These are phyloP conservation scores for Colletotrichum orchidophilum DNA, from an alignment of 2,329 filamentous ascomycete species.

Conservation along the genomic window DNA sequence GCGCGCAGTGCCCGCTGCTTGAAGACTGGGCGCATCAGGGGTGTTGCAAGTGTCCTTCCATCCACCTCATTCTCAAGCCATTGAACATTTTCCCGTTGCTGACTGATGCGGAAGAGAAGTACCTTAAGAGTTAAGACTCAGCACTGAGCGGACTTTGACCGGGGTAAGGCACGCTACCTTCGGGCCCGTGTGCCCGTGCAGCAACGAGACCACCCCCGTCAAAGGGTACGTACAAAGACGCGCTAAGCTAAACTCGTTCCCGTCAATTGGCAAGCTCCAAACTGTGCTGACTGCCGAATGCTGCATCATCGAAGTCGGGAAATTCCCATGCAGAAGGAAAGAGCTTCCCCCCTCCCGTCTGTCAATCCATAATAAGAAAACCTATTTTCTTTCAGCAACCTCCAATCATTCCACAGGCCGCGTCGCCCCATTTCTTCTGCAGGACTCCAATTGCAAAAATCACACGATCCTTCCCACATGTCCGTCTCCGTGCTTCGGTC, in stretches of 20 bases:
- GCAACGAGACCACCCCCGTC: not conserved
- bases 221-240: constrained; percentile 4
- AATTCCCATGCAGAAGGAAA: constrained; percentile 12
- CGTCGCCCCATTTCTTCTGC: not conserved
- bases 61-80: not conserved
- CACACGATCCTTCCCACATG: constrained; percentile 12
- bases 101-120: not conserved
- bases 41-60: constrained; percentile 21
- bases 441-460: not conserved
- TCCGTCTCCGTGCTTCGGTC: constrained; percentile 4
- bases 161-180: not conserved
- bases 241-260: constrained; percentile 4
- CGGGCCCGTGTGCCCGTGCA: constrained; percentile 2
- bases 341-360: not conserved
- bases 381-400: not conserved
- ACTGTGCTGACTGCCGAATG: not conserved
- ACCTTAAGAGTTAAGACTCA: too few species aligned
- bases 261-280: not conserved
- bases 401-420: not conserved
- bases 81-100: not conserved
- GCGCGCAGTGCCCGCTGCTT: constrained; percentile 11
- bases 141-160: not conserved
- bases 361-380: constrained; percentile 10
- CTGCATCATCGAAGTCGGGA: constrained; percentile 28
- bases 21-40: constrained; percentile 22